phyloP scores from a whole-genome alignment of 805 yeast species.

The Ogataea populi-albae region DNA sequence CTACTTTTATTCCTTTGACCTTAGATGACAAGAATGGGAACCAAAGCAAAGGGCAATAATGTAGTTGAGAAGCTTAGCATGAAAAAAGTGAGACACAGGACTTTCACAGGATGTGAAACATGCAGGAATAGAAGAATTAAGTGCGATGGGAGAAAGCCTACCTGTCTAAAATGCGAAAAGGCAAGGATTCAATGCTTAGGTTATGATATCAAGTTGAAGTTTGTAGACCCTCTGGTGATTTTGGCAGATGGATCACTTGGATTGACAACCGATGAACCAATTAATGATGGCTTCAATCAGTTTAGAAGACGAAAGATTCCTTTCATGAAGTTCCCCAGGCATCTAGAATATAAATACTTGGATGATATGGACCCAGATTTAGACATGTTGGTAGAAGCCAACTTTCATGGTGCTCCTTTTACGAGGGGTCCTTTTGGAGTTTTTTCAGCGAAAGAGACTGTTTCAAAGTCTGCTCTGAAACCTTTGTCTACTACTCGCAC shows the following conservation, averaged over 20 bases:
- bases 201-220: conserved; percentile 46
- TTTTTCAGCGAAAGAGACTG: too few species aligned
- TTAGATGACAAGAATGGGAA: conserved; percentile 4
- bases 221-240: conserved; percentile 42
- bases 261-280: conserved; percentile 3
- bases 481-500: too few species aligned
- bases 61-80: conserved; percentile 3
- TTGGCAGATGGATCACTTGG: conserved; percentile 21
- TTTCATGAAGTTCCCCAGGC: conserved; percentile 39
- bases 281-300: background rate
- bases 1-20: background rate
- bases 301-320: conserved; percentile 46
- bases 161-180: conserved; percentile 44
- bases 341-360: conserved; percentile 36
- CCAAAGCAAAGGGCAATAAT: background rate
- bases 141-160: conserved; percentile 48
- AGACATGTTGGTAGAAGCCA: conserved; percentile 22
- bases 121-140: conserved; percentile 52
- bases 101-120: conserved; percentile 55
- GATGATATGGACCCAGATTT: conserved; percentile 38
- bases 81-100: conserved; percentile 20
- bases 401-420: conserved; percentile 27
- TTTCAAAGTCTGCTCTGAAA: too few species aligned
- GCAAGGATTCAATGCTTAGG: conserved; percentile 48
- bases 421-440: conserved; percentile 31